Evolutionary conservation across 305 asterid genomes (phyloP).

Genomic region (Fraxinus dipetala): DNA sequence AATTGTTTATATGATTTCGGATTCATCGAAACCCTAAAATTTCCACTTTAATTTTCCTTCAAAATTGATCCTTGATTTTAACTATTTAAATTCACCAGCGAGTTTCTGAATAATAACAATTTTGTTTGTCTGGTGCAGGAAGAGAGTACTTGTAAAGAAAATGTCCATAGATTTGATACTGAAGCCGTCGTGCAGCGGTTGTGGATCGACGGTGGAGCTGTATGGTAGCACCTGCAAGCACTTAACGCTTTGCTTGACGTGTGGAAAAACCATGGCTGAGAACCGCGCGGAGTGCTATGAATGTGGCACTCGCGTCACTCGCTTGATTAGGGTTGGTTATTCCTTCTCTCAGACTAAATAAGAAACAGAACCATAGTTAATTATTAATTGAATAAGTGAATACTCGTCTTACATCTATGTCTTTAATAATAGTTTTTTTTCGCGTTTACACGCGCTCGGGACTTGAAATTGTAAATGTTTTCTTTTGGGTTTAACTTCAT

Average conservation of each 20-base stretch:
- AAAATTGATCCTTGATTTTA: not conserved
- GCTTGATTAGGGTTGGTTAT: conserved; percentile 68
- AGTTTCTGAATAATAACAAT: not conserved
- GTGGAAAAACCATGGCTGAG: conserved; percentile 87
- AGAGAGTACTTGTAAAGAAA: not conserved
- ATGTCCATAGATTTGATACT: conserved; percentile 75
- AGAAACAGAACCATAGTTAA: not conserved
- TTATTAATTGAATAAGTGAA: not conserved
- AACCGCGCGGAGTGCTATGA: conserved; percentile 64
- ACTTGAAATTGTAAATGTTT: not conserved
- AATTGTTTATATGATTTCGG: not conserved
- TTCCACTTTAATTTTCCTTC: not conserved
- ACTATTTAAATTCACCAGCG: not conserved
- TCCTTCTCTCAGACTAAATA: not conserved
- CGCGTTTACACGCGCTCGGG: not conserved
- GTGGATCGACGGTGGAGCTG: conserved; percentile 78
- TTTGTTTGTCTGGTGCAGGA: conserved; percentile 27
- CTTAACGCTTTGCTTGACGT: conserved; percentile 71
- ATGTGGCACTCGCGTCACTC: conserved; percentile 73
- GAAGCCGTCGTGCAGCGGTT: conserved; percentile 79
- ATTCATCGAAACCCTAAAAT: conserved; percentile 26
- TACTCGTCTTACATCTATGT: not conserved
- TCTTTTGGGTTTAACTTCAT: not conserved
- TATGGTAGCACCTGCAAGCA: conserved; percentile 95
- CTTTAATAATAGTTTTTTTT: not conserved